Evolutionary conservation across 768 basidiomycete species (phyloP), one percentile per base, ranked within the genome.

Genomic region (Mycena vitilis): DNA sequence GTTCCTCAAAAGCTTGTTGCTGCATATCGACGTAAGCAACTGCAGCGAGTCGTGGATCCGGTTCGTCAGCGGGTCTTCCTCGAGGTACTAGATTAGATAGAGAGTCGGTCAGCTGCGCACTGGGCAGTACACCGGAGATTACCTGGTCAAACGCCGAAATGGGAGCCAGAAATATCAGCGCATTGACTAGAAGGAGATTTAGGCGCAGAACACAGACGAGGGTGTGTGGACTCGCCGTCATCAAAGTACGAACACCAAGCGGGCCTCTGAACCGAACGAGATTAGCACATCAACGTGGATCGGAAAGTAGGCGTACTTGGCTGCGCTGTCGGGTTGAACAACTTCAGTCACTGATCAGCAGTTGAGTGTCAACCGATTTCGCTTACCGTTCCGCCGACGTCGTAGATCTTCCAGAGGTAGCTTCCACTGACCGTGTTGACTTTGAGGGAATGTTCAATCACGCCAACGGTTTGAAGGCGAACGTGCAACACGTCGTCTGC

Each of bases 121-220:
- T 66, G 56, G 49, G 47, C 81, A 69, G 74, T 18, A 44, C 16
- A 37, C 34, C 36, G 48, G 60, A 34, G 1, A 48, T 60, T 13
- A 89, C 91, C 87, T 95, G 93, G 83, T 95, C 93, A 76, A 93
- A 95, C 47, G 94, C 94, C 73, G 91, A 92, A 70, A 95, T 90
- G 47, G 94, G 94, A 58, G 92, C 94, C 57, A 95, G 81, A 78
- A 95, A 95, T 77, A 95, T 95, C 75, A 95, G 90, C 38, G 94
- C 93, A 51, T 91, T 90, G 5, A 92, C 92, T 94, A 74, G 55
- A 65, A 49, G 58, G 60, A 63, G 23, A 47, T 16, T 67, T 61
- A 69, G 59, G 49, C 22, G 16, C 15, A 40, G 42, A 47, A 54
- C 40, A n/a, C 23, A 4, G 42, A 25, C 53, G 63, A 52, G 63